These are phyloP conservation scores for Hyphopichia khmerensis DNA, from an alignment of 1,139 yeast species.

Conservation along the genomic window DNA sequence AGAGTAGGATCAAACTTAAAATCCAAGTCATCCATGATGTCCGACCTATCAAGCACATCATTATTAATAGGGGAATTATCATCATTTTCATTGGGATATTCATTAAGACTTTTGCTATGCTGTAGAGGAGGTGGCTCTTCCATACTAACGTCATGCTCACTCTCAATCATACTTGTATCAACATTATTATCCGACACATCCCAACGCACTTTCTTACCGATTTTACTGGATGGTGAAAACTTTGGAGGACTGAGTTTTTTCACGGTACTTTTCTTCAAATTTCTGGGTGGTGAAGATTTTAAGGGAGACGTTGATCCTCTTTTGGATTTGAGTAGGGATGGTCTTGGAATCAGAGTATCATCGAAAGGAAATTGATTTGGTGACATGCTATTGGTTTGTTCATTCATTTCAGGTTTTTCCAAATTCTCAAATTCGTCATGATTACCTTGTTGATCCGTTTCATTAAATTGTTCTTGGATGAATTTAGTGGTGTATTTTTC, in stretches of 20 bases:
- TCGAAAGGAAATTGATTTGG: neutral
- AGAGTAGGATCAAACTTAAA: slow-evolving; percentile 28
- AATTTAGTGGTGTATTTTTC: slow-evolving; percentile 30
- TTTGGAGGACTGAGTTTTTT: slow-evolving; percentile 15
- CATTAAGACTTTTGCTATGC: slow-evolving; percentile 20
- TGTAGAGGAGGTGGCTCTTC: slow-evolving; percentile 16
- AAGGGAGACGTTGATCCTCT: slow-evolving; percentile 31
- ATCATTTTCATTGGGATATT: slow-evolving; percentile 13
- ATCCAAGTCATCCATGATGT: slow-evolving; percentile 27
- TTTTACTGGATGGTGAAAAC: slow-evolving; percentile 13
- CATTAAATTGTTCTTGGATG: slow-evolving; percentile 25
- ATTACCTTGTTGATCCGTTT: slow-evolving; percentile 2
- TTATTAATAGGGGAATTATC: slow-evolving; percentile 26
- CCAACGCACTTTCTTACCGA: slow-evolving; percentile 37
- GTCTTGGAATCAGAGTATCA: neutral
- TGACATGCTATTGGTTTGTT: neutral
- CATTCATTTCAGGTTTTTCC: neutral
- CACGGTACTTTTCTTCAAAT: slow-evolving; percentile 16
- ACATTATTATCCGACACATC: slow-evolving; percentile 16
- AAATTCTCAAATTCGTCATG: neutral
- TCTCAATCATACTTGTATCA: slow-evolving; percentile 31
- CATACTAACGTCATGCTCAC: slow-evolving; percentile 19
- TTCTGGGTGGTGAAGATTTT: slow-evolving; percentile 28
- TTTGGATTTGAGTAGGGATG: slow-evolving; percentile 11
- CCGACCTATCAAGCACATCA: slow-evolving; percentile 14